Percentiles rank a stretch among this genome's conserved stretches.
These are phyloP conservation scores for Uncinocarpus reesii DNA, from an alignment of 2,329 filamentous ascomycete genomes.

Conservation along the genomic window DNA sequence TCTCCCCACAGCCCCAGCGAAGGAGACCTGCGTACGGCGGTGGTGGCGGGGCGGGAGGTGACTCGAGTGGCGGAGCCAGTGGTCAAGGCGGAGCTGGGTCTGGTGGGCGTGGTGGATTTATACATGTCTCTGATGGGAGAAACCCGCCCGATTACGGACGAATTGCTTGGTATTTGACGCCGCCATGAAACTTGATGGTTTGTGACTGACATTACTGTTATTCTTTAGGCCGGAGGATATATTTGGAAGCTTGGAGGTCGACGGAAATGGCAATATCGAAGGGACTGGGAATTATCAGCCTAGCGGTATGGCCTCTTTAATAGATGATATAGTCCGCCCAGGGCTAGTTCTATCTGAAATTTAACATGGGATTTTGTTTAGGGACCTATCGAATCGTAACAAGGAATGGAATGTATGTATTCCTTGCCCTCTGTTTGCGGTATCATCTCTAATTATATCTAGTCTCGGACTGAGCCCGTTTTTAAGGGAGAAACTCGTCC, in stretches of 20 bases:
- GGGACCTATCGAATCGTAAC: constrained; percentile 52
- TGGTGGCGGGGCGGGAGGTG: constrained; percentile 33
- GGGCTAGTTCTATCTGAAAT: background rate
- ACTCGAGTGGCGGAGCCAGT: constrained; percentile 42
- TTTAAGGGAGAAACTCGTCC: constrained; percentile 41
- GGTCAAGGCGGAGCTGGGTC: constrained; percentile 50
- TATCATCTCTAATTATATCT: background rate
- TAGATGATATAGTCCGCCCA: background rate
- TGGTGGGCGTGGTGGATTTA: constrained; percentile 50
- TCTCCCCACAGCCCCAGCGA: constrained; percentile 28
- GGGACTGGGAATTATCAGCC: constrained; percentile 49
- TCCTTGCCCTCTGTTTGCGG: background rate
- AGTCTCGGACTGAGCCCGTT: constrained; percentile 42
- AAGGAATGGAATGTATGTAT: constrained; percentile 47
- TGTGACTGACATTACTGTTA: background rate
- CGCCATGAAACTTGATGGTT: background rate
- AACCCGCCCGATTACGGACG: constrained; percentile 53
- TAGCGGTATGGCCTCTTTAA: constrained; percentile 36
- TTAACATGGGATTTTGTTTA: constrained; percentile 14
- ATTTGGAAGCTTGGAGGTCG: constrained; percentile 54
- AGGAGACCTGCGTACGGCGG: constrained; percentile 20
- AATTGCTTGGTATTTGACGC: constrained; percentile 45
- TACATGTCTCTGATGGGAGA: constrained; percentile 52
- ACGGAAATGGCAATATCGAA: constrained; percentile 48
- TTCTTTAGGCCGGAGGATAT: constrained; percentile 49